phyloP scores from a whole-genome alignment of 2,329 filamentous ascomycete genomes.

The Nigrospora sphaerica region DNA sequence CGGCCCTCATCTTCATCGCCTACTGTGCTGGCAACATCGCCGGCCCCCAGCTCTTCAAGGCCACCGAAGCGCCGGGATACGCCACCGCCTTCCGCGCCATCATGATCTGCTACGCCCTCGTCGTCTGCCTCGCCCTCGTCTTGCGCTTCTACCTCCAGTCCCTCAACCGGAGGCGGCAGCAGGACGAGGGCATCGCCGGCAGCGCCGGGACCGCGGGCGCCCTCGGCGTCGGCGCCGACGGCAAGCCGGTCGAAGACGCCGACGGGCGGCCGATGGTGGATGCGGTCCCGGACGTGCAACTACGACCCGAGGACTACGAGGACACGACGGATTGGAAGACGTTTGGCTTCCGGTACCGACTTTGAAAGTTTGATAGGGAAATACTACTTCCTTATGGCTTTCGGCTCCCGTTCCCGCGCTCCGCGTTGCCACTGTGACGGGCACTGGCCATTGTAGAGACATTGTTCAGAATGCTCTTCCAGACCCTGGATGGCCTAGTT shows the following conservation, averaged over 20 bases:
- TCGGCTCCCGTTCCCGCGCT: too few species aligned
- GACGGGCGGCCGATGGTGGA: slow-evolving; percentile 17
- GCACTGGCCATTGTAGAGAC: too few species aligned
- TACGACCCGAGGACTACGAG: slow-evolving; percentile 41
- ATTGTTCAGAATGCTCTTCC: too few species aligned
- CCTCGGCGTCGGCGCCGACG: slow-evolving; percentile 27
- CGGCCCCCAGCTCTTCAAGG: slow-evolving; percentile 47
- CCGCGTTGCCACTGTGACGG: too few species aligned
- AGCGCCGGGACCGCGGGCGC: slow-evolving; percentile 33
- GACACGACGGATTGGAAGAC: slow-evolving; percentile 56
- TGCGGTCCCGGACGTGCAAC: slow-evolving; percentile 25
- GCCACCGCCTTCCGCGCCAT: slow-evolving; percentile 47
- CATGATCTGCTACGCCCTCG: slow-evolving; percentile 47
- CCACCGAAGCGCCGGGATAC: slow-evolving; percentile 42
- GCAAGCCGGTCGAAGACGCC: slow-evolving; percentile 23
- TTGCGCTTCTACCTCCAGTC: slow-evolving; percentile 41
- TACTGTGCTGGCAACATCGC: slow-evolving; percentile 51
- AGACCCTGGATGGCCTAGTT: too few species aligned
- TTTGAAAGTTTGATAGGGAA: slow-evolving; percentile 18
- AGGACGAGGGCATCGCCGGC: slow-evolving; percentile 35
- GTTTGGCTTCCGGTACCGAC: slow-evolving; percentile 50
- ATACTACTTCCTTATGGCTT: too few species aligned
- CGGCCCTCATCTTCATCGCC: slow-evolving; percentile 45
- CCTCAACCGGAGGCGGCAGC: slow-evolving; percentile 33
- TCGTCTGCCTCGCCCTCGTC: slow-evolving; percentile 32